Conservation (phyloP, 2,329 filamentous ascomycete genomes). For the Colletotrichum gloeosporioides region DNA sequence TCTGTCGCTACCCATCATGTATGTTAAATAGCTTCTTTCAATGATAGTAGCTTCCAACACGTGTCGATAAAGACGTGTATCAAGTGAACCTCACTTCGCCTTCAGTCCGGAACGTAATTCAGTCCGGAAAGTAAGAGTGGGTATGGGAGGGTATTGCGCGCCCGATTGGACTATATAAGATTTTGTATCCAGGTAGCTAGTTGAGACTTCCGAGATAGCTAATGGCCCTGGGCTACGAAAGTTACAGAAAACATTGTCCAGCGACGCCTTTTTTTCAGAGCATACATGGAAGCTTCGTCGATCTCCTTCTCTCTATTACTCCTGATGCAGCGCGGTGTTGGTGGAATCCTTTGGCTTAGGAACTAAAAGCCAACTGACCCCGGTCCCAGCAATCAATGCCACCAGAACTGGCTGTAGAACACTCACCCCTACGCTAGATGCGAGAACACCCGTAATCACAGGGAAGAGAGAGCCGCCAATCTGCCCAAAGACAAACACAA, state of each 20-base stretch:
- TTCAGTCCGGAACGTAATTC: accelerated
- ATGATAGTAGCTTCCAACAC: not conserved
- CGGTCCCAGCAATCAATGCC: slow-evolving; percentile 50
- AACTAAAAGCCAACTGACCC: slow-evolving; percentile 51
- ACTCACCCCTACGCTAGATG: slow-evolving; percentile 46
- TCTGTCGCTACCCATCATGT: not conserved
- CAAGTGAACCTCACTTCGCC: accelerated
- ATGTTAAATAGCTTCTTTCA: not conserved
- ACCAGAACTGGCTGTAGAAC: slow-evolving; percentile 59
- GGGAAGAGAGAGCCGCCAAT: slow-evolving; percentile 61
- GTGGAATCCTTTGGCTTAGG: slow-evolving; percentile 37
- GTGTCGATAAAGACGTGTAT: not conserved
- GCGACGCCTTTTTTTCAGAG: not conserved
- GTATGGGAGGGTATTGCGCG: accelerated
- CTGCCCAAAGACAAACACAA: slow-evolving; percentile 64
- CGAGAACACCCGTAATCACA: slow-evolving; percentile 58
- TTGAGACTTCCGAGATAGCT: not conserved
- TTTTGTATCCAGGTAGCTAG: accelerated
- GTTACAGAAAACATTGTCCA: not conserved
- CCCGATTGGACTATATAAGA: accelerated
- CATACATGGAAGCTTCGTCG: accelerated
- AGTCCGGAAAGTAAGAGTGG: not conserved
- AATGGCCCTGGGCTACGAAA: not conserved
- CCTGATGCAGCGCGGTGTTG: slow-evolving; percentile 36
- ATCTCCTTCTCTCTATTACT: slow-evolving; percentile 24